phyloP scores from a whole-genome alignment of 257 asterid species.

The Nicotiana knightiana region DNA sequence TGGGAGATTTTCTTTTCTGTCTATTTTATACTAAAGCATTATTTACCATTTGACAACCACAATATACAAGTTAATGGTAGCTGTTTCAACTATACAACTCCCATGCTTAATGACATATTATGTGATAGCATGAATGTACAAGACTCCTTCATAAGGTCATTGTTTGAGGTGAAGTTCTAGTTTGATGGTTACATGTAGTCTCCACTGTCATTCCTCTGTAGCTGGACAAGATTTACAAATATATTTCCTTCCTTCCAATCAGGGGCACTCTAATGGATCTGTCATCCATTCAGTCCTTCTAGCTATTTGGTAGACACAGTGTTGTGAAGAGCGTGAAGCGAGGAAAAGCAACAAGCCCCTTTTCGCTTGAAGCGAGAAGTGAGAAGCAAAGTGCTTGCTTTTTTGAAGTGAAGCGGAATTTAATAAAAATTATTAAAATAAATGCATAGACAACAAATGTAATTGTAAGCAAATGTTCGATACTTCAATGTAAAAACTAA shows the following conservation, averaged over 20 bases:
- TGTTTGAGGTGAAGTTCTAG: background rate
- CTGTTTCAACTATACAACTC: background rate
- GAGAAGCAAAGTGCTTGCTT: no score
- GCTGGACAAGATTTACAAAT: background rate
- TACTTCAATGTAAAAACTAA: no score
- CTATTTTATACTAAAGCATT: background rate
- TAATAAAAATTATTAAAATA: no score
- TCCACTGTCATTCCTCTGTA: background rate
- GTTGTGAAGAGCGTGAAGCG: no score
- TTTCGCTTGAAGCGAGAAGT: no score
- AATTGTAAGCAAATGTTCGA: no score
- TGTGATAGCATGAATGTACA: background rate
- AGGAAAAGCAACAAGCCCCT: no score
- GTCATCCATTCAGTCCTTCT: background rate
- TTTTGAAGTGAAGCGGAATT: no score
- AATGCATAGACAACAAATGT: no score
- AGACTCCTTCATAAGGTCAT: background rate
- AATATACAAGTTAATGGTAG: background rate
- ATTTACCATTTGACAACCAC: background rate
- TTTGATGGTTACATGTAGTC: background rate
- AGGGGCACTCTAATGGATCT: constrained; percentile 1
- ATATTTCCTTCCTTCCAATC: background rate
- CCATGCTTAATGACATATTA: background rate
- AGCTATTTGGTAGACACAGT: background rate
- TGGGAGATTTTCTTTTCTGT: background rate